phyloP scores from a whole-genome alignment of 805 yeast species.

The Monosporozyma aerobia region DNA sequence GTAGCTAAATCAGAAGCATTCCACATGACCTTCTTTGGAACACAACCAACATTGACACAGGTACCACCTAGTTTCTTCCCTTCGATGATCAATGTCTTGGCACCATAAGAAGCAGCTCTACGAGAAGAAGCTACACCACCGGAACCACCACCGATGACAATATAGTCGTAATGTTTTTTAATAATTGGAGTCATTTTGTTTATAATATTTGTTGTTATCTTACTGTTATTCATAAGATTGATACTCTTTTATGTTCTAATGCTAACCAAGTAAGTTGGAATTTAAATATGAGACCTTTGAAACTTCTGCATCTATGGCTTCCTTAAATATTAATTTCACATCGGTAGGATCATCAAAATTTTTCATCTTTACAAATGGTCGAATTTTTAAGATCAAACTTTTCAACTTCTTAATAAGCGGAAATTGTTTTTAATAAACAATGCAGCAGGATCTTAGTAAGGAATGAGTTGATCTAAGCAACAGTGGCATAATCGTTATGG shows the following conservation, averaged over 20 bases:
- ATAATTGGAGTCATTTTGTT: constrained; percentile 47
- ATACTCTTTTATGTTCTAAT: neutral
- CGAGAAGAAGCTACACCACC: constrained; percentile 99
- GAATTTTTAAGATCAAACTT: neutral
- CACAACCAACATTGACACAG: constrained; percentile 98
- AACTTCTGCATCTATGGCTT: neutral
- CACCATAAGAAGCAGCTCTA: constrained; percentile 91
- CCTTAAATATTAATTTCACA: neutral
- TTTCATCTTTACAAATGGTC: neutral
- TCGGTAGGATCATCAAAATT: neutral
- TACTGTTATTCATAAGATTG: constrained; percentile 1
- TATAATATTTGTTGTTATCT: constrained; percentile 3
- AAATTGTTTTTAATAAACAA: neutral
- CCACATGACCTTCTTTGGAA: constrained; percentile 99
- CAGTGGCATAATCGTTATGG: neutral
- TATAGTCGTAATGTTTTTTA: constrained; percentile 65
- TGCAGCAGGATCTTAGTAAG: neutral
- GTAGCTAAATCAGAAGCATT: constrained; percentile 86
- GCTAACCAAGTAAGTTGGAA: neutral
- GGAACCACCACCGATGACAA: constrained; percentile 98
- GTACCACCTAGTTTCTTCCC: constrained; percentile 87
- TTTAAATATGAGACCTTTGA: neutral
- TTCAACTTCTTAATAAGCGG: neutral
- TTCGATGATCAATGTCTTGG: constrained; percentile 76
- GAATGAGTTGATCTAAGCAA: neutral